Evolutionary conservation across 495 filamentous ascomycete species (phyloP), one percentile per base, ranked within the genome.

Genomic region (Choiromyces venosus): DNA sequence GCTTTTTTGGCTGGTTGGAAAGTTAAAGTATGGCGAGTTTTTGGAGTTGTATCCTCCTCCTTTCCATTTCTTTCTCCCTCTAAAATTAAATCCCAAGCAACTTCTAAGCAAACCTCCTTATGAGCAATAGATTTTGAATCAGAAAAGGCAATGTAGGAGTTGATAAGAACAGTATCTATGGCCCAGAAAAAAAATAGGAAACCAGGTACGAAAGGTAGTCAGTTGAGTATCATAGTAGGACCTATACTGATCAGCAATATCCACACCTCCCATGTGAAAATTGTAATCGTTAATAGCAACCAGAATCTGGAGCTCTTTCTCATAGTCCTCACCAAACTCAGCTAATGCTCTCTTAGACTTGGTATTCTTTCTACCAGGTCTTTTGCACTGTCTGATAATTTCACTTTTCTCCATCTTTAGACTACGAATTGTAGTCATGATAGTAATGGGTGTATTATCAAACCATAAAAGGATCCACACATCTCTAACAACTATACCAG

Each of bases 211-310:
- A 25, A 21, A 25, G 37, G 67, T 29, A 29, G 38, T 65, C 25
- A 65, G 69, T 36, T 79, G 74, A 37, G 71, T 78, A 46, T 74
- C 65, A 69, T 81, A 82, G 52, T 72, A 73, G 39, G 68, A 33
- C 1, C 69, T 37, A n/a, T 65, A 38, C 38, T 75, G 72, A 68
- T 74, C 73, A 35, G 71, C 67, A 37, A 73, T 73, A 67, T 78
- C 72, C n/a, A n/a, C n/a, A n/a, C n/a, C n/a, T n/a, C n/a, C n/a
- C n/a, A n/a, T n/a, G n/a, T n/a, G n/a, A n/a, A 71, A 56, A 66
- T 75, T 77, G 68, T 77, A 78, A 65, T 78, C 75, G 19, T 78
- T 64, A 38, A 79, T 75, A 75, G 67, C 39, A 25, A 25, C 29
- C 12, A 70, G 66, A 42, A 76, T 73, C 21, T 18, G 8, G 7